Evolutionary conservation across 176 grass and related monocot genomes (phyloP).

Genomic region (Aegilops sharonensis): DNA sequence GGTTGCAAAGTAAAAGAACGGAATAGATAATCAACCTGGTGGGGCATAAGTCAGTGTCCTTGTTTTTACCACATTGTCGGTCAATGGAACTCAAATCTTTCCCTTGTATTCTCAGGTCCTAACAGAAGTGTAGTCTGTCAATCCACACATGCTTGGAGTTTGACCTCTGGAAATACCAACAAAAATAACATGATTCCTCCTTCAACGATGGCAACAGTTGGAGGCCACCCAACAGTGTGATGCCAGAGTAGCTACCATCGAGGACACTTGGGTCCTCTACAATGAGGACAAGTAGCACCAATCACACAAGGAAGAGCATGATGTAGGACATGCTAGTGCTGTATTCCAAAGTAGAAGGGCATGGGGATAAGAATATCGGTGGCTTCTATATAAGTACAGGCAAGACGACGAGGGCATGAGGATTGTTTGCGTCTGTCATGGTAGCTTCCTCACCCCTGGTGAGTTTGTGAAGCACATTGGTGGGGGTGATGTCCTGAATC

Average conservation of each 20-base stretch:
- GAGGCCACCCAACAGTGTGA: not conserved
- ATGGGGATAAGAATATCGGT: constrained; percentile 57
- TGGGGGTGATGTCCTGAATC: constrained; percentile 65
- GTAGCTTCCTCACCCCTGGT: constrained; percentile 78
- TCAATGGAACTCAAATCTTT: not conserved
- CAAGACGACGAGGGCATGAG: constrained; percentile 70
- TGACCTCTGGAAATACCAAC: constrained; percentile 30
- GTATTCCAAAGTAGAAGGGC: constrained; percentile 67
- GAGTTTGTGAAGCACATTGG: constrained; percentile 94
- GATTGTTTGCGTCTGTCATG: constrained; percentile 92
- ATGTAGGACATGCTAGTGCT: constrained; percentile 93
- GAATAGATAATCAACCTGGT: not conserved
- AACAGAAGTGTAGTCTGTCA: constrained; percentile 14
- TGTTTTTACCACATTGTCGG: constrained; percentile 13
- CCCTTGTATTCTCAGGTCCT: constrained; percentile 24
- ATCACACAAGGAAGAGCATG: constrained; percentile 50
- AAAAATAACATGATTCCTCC: constrained; percentile 18
- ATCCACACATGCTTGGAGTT: constrained; percentile 9
- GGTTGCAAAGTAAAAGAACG: not conserved
- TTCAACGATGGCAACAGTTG: not conserved
- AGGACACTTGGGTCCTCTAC: constrained; percentile 36
- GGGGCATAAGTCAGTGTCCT: not conserved
- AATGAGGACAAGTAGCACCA: constrained; percentile 29
- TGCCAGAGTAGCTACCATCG: constrained; percentile 17
- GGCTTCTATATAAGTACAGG: constrained; percentile 84